Percentiles rank a stretch among this genome's conserved stretches.
Evolutionary conservation across 345 rosid species (phyloP).

Genomic region (sweet orange (Citrus sinensis)): DNA sequence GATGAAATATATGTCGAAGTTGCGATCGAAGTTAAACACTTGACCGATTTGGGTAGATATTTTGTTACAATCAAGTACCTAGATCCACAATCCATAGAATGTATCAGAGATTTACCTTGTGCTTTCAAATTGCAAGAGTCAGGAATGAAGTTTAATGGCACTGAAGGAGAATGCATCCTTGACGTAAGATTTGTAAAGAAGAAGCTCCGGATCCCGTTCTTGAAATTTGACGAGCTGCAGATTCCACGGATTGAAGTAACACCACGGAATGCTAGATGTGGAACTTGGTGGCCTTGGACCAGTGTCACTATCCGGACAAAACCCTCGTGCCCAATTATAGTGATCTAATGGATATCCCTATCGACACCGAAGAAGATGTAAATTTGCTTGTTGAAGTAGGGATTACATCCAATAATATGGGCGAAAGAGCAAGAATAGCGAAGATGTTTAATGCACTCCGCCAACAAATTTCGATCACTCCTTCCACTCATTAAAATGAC

Average conservation of each 20-base stretch:
- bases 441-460: constrained; percentile 10
- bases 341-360: not conserved
- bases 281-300: constrained; percentile 16
- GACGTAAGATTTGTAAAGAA: not conserved
- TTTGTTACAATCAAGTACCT: not conserved
- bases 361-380: constrained; percentile 16
- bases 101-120: not conserved
- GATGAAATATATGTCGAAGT: not conserved
- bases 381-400: constrained; percentile 12
- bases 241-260: not conserved
- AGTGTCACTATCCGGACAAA: constrained; percentile 8
- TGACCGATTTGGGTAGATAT: not conserved
- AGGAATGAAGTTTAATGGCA: constrained; percentile 2
- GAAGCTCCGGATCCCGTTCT: not conserved
- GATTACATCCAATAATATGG: not conserved
- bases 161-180: not conserved
- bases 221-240: not conserved
- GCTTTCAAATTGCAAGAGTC: constrained; percentile 12
- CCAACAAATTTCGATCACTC: not conserved
- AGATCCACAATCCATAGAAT: no score
- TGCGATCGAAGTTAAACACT: not conserved
- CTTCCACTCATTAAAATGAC: not conserved
- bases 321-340: constrained; percentile 6
- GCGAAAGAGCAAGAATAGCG: not conserved
- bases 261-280: constrained; percentile 12